Percentiles rank a stretch among this genome's conserved stretches.
Evolutionary conservation across 2,329 filamentous ascomycete genomes (phyloP).

Genomic region (Aspergillus chevalieri): DNA sequence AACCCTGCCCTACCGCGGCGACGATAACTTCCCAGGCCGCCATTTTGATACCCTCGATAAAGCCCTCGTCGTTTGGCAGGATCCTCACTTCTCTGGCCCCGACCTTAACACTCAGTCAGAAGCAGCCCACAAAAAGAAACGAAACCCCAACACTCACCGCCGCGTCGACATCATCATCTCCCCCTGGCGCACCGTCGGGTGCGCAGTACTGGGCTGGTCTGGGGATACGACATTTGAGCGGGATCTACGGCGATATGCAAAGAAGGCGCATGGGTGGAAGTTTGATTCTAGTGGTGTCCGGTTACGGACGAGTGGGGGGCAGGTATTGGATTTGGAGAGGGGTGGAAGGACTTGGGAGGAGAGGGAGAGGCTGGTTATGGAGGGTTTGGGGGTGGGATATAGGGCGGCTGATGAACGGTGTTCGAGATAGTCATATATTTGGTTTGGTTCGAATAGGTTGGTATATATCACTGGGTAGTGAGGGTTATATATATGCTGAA

Average conservation of each 20-base stretch:
- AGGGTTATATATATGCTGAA: not conserved
- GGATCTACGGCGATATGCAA: conserved; percentile 75
- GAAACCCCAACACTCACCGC: conserved; percentile 69
- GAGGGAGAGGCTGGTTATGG: conserved; percentile 76
- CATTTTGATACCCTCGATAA: conserved; percentile 85
- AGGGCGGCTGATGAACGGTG: conserved; percentile 62
- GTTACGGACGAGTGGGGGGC: conserved; percentile 56
- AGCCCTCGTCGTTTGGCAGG: conserved; percentile 86
- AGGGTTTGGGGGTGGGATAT: conserved; percentile 65
- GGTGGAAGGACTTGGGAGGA: conserved; percentile 53
- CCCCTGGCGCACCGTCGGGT: conserved; percentile 83
- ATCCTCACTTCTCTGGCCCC: conserved; percentile 48
- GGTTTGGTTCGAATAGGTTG: not conserved
- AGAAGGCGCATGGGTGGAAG: conserved; percentile 65
- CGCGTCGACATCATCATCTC: conserved; percentile 88
- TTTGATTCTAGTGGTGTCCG: conserved; percentile 88
- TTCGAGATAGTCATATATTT: conserved; percentile 44
- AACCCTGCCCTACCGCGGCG: conserved; percentile 49
- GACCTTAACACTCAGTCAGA: conserved; percentile 13
- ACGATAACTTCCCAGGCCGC: conserved; percentile 31
- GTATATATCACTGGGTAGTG: not conserved
- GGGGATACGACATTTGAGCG: conserved; percentile 85
- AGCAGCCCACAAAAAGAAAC: conserved; percentile 13
- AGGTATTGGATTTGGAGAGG: conserved; percentile 63
- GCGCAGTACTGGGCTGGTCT: conserved; percentile 81